Percentiles rank a stretch among this genome's conserved stretches.
Evolutionary conservation across 2,329 filamentous ascomycete species (phyloP).

Genomic region (Microsporum audouinii): DNA sequence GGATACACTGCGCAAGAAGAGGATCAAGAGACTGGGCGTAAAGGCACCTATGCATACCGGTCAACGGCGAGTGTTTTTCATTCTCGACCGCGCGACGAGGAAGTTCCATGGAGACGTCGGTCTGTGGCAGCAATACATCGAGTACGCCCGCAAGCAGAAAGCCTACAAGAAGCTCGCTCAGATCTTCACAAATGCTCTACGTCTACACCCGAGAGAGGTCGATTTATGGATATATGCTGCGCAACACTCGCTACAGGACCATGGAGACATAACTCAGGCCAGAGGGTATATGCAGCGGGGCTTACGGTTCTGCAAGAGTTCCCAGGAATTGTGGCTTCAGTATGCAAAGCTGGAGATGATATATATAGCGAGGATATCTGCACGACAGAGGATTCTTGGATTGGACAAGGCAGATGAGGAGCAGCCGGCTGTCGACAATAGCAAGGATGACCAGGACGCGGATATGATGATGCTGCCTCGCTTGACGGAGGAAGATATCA

Average conservation of each 20-base stretch:
- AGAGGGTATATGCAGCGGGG: constrained; percentile 80
- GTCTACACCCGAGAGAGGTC: constrained; percentile 73
- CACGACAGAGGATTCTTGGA: constrained; percentile 56
- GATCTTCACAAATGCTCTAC: constrained; percentile 56
- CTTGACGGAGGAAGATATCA: constrained; percentile 52
- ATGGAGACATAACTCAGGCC: constrained; percentile 79
- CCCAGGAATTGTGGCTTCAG: constrained; percentile 69
- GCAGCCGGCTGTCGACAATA: constrained; percentile 28
- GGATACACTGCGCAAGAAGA: constrained; percentile 68
- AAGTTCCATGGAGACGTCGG: constrained; percentile 71
- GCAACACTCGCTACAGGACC: constrained; percentile 61
- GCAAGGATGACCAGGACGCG: constrained; percentile 33
- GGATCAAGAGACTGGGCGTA: constrained; percentile 69
- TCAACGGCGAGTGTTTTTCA: constrained; percentile 73
- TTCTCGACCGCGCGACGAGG: constrained; percentile 74
- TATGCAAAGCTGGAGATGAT: constrained; percentile 88
- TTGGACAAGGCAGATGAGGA: constrained; percentile 38
- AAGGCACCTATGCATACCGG: constrained; percentile 59
- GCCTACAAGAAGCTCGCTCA: constrained; percentile 50
- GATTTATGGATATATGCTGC: constrained; percentile 79
- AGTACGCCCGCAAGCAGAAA: constrained; percentile 60
- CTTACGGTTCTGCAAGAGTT: constrained; percentile 72
- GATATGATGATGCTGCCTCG: constrained; percentile 48
- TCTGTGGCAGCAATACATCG: constrained; percentile 84
- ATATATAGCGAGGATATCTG: constrained; percentile 72